Evolutionary conservation across 495 filamentous ascomycete genomes (phyloP), one percentile per base, ranked within the genome.

Genomic region (Penicillium canescens): DNA sequence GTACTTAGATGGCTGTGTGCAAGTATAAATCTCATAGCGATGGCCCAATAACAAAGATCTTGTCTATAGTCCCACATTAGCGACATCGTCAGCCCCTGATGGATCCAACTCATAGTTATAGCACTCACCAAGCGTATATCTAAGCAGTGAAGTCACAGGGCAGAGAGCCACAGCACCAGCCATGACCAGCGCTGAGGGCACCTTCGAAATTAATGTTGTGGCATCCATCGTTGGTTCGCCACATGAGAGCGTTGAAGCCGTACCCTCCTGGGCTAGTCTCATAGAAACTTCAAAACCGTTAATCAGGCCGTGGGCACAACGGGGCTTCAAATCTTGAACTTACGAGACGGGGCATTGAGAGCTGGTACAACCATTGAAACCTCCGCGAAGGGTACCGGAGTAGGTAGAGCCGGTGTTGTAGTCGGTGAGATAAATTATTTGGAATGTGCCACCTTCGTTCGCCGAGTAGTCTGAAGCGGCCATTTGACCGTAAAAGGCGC

Each of bases 131-230:
- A 31, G 9, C 6, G 28, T 7, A 10, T 8, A 31, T 31, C 4
- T 50, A 54, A 34, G 52, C 42, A n/a, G 31, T 23, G 42, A 55
- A 48, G 14, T 52, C 46, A 33, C 56, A 59, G n/a, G 52, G 56
- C 36, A 59, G 23, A 2, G 47, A 59, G 12, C 56, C 52, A 55
- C 47, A 59, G 42, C 52, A 55, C 16, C 33, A 51, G 2, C 56
- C 52, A 44, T 55, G 51, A 8, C 37, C 26, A 48, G 56, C 36
- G 35, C 13, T 6, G 2, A 59, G 40, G 33, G 46, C 46, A 4
- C 52, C 56, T 18, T 52, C 3, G 12, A 59, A 51, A 24, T 59
- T 34, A 23, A 55, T 59, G 31, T 59, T 59, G 18, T 59, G 51
- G 37, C 56, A 54, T 8, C 46, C 51, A 35, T 55, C 56, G 24